Evolutionary conservation across 116 monocot species (phyloP), one percentile per base, ranked within the genome.

Genomic region (Zostera marina): DNA sequence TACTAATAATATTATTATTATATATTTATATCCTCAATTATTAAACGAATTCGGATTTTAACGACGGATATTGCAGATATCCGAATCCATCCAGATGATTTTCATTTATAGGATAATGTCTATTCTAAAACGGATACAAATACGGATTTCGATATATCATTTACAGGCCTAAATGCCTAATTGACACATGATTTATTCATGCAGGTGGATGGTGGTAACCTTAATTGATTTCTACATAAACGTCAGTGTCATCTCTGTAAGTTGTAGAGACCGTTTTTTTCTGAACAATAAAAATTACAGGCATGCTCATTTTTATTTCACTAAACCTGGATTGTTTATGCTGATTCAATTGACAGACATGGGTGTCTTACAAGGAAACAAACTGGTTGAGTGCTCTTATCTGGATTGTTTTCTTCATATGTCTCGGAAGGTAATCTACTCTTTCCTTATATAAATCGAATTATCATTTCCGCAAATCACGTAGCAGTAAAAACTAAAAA

Each of bases 191-290:
- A 15, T 10, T 32, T 15, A n/a, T 40, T 63, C 54, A 23, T 73
- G 70, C 77, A 93, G 93, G 73, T 93, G 93, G 93, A 77, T 93
- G 88, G 67, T 66, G 32, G 77, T 81, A 47, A 84, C 81, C 54
- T 64, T 93, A 65, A 68, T 93, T 56, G 84, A 93, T 60, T 88
- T 88, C 57, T 93, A 88, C 48, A 77, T 84, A 52, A 84, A 84
- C 67, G 66, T 88, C 49, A 23, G 71, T 66, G 81, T 79, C 60
- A 77, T 93, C 64, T 84, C 88, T 67, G 93, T 92, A 74, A 73
- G 70, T 22, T 51, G 11, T 44, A 22, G 16, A 21, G 11, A 9
- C 22, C 10, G 9, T 12, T n/a, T 58, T 32, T 58, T 58, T 2
- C 41, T 11, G 22, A 2, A 25, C 15, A 32, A 26, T 56, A 20